A percentile compares a stretch with the other conserved stretches of the same genome.
phyloP scores from a whole-genome alignment of 2,329 filamentous ascomycete genomes.

The Coniochaeta prunicola region DNA sequence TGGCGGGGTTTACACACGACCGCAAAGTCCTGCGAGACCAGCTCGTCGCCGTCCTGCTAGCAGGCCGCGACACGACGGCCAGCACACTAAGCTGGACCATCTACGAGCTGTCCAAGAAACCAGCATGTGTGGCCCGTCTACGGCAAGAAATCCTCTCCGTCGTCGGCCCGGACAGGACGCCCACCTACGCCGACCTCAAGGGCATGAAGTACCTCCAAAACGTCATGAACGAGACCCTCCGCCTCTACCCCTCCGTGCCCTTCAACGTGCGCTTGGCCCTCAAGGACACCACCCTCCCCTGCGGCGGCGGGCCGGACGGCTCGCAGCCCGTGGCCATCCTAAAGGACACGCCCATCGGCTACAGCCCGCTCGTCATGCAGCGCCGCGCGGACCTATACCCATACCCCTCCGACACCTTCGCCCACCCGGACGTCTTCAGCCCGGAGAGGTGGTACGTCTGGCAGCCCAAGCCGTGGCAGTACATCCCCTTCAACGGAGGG shows the following conservation, averaged over 20 bases:
- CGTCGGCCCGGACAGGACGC: conserved; percentile 55
- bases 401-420: conserved; percentile 33
- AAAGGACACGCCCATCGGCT: conserved; percentile 59
- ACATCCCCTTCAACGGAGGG: conserved; percentile 69
- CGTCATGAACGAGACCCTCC: conserved; percentile 69
- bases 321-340: conserved; percentile 55
- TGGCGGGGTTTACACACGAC: conserved; percentile 73
- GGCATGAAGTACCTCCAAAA: conserved; percentile 76
- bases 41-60: conserved; percentile 72
- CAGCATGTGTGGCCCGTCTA: conserved; percentile 58
- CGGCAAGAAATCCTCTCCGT: conserved; percentile 62
- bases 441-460: conserved; percentile 61
- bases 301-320: conserved; percentile 60
- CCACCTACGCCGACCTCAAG: conserved; percentile 77
- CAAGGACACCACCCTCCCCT: conserved; percentile 66
- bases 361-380: conserved; percentile 67
- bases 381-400: conserved; percentile 58
- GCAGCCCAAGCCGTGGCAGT: conserved; percentile 62
- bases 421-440: conserved; percentile 44
- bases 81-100: conserved; percentile 73
- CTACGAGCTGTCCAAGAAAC: conserved; percentile 72
- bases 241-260: conserved; percentile 71
- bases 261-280: conserved; percentile 71
- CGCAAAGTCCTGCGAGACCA: conserved; percentile 73
- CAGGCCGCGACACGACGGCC: conserved; percentile 83